phyloP scores from a whole-genome alignment of 345 rosid genomes.

The Brassica incana region DNA sequence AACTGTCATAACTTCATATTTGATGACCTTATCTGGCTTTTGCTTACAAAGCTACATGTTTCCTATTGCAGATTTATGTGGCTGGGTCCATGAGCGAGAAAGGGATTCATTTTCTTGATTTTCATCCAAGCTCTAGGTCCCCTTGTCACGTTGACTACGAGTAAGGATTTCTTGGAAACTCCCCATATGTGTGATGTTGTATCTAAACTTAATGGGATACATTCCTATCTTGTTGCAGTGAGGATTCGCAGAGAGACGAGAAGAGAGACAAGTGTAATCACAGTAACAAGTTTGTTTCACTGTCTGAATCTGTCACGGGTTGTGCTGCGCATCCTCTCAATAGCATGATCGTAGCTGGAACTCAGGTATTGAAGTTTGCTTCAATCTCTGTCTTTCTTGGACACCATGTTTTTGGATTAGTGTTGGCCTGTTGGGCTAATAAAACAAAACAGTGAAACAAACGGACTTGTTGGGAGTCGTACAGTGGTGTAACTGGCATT shows the following conservation, averaged over 20 bases:
- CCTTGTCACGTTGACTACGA: conserved; percentile 82
- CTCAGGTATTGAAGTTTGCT: conserved; percentile 66
- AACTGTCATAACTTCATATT: background rate
- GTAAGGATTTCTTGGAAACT: conserved; percentile 44
- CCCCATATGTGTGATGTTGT: background rate
- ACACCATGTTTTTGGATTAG: too few relatives aligned
- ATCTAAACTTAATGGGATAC: conserved; percentile 7
- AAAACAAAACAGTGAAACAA: too few relatives aligned
- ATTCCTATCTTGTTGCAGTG: conserved; percentile 40
- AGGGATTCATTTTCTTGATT: conserved; percentile 92
- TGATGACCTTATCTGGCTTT: background rate
- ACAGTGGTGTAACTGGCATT: too few relatives aligned
- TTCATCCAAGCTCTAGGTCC: conserved; percentile 72
- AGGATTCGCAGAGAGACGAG: conserved; percentile 41
- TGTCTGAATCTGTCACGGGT: conserved; percentile 67
- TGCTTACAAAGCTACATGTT: background rate
- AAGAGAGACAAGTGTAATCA: conserved; percentile 38
- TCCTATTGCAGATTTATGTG: conserved; percentile 61
- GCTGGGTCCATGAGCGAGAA: conserved; percentile 70
- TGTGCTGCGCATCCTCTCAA: conserved; percentile 79
- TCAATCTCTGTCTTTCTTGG: background rate
- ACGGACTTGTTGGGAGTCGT: too few relatives aligned
- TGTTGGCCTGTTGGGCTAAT: too few relatives aligned
- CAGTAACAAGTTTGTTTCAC: conserved; percentile 71
- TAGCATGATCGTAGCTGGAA: conserved; percentile 75